phyloP scores from a whole-genome alignment of 768 basidiomycete species.

The Coprinopsis strossmayeri region DNA sequence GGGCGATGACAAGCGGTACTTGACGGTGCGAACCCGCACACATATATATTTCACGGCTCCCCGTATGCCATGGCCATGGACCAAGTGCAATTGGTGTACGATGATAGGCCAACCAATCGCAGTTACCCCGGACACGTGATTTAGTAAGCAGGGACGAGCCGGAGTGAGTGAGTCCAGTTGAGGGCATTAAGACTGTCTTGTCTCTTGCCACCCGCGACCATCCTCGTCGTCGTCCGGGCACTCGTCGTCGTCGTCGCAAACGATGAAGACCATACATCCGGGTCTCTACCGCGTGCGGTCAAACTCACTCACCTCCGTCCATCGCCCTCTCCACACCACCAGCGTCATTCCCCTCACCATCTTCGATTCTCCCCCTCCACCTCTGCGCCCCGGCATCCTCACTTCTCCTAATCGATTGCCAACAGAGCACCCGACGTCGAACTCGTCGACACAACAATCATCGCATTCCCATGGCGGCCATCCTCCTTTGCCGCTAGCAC shows the following conservation, averaged over 20 bases:
- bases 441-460: conserved; percentile 10
- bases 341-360: background rate
- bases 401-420: conserved; percentile 2
- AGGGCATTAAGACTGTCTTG: background rate
- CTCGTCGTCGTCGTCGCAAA: conserved; percentile 6
- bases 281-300: conserved; percentile 7
- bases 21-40: no score
- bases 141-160: conserved; percentile 10
- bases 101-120: background rate
- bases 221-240: background rate
- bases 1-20: no score
- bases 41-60: no score
- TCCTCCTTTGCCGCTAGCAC: conserved; percentile 8
- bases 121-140: conserved; percentile 5
- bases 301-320: conserved; percentile 8
- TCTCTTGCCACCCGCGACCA: background rate
- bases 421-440: conserved; percentile 6
- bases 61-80: no score
- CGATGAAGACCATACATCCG: conserved; percentile 12
- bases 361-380: conserved; percentile 10
- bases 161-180: no score
- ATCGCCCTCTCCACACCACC: conserved; percentile 8
- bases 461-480: conserved; percentile 10
- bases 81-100: background rate
- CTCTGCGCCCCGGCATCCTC: conserved; percentile 7